Evolutionary conservation across 164 flowering plant genomes (phyloP), one percentile per base, ranked within the genome.

Genomic region (Amborella trichopoda): DNA sequence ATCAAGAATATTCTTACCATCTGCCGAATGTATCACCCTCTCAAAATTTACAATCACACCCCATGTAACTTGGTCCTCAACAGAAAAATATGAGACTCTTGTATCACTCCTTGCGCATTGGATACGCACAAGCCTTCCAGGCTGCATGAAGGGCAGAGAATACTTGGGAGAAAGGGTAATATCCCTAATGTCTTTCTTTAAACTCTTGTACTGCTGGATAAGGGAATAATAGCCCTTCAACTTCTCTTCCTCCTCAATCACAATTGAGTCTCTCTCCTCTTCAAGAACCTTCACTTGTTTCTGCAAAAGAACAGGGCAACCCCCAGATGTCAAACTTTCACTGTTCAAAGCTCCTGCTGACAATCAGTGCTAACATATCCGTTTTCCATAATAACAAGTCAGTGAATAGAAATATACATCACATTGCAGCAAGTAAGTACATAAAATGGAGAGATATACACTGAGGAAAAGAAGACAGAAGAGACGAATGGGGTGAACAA

Each of bases 191-290:
- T 85, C 95, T 57, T 75, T 79, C 75, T 81, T 93, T 72, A 83
- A 60, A 58, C 71, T 70, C 50, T 57, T 79, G 52, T 80, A 75
- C 54, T 79, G 91, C 65, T 71, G 63, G 44, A 93, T 60, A 48
- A 84, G 64, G 61, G 67, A 62, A 62, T 82, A 84, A 48, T 85
- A 85, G 51, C 75, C 69, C 53, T 81, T 78, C 67, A 93, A 51
- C 58, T 71, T 79, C 23, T 83, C 94, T 62, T 93, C 99, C 55
- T 83, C 95, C 67, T 88, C 95, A 68, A 93, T 81, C 27, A 67
- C 40, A 47, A 93, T 85, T 23, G 99, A 93, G 54, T 81, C 81
- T 55, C 87, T 83, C 70, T 85, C 94, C 56, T 69, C 80, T 73
- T 93, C 80, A 45, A 93, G 80, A 26, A 30, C 51, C 61, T 77